Evolutionary conservation across 495 filamentous ascomycete genomes (phyloP), one percentile per base, ranked within the genome.

Genomic region (Penicillium parvum): DNA sequence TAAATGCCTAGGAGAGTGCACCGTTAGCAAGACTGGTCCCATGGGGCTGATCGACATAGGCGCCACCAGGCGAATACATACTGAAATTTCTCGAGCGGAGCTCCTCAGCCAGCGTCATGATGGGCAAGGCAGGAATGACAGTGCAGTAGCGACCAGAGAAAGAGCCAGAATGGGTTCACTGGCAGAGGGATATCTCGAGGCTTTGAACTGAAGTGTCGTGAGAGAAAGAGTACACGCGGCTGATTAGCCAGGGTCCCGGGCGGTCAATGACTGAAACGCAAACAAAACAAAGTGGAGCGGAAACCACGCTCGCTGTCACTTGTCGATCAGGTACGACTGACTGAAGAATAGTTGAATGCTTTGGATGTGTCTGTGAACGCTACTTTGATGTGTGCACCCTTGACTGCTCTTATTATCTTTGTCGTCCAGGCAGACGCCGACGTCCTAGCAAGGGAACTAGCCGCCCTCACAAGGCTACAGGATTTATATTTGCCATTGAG

Each of bases 81-180:
- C 94, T 97, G 78, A 97, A 99, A 74, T 99, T 99, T 65, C 92
- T 79, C 52, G 88, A 88, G 62, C 81, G 84, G 60, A 99, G 89
- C 77, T 97, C 92, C 63, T 78, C 74, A 14, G 65, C 60, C 30
- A 78, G 53, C 49, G 73, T 70, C 74, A 78, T 78, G 45, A 38
- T 73, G 62, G 30, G 47, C 34, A 32, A 47, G 18, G 26, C 32
- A 15, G 36, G 30, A 15, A 20, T 27, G 30, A 34, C 7, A 45
- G 11, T 9, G 18, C 16, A 21, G 23, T 25, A 36, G 49, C 30
- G 42, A 43, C 33, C 34, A 28, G 28, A 50, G 39, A 50, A 19
- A 22, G 20, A 32, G 36, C 26, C 21, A 21, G 34, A 48, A n/a
- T n/a, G n/a, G n/a, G 40, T 38, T 36, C 37, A 32, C 34, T 37